phyloP scores from a whole-genome alignment of 164 flowering plant species.

The Kalanchoe fedtschenkoi region DNA sequence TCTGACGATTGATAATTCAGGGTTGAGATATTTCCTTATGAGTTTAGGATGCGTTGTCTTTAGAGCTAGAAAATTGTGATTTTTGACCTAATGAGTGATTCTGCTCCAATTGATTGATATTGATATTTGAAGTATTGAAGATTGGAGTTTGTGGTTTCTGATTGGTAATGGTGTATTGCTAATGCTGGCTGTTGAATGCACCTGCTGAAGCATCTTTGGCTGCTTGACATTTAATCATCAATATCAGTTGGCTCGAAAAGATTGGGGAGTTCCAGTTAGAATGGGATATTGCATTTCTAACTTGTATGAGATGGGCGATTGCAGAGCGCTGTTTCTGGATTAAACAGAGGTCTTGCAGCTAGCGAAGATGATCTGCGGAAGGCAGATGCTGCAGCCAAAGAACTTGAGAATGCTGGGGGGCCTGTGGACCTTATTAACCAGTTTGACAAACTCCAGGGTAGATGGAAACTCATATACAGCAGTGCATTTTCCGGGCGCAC shows the following conservation, averaged over 20 bases:
- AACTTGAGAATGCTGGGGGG: conserved; percentile 69
- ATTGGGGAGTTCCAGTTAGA: too few species aligned
- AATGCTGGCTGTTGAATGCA: too few species aligned
- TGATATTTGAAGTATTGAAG: too few species aligned
- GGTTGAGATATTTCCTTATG: background rate
- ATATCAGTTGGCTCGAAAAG: too few species aligned
- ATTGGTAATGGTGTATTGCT: too few species aligned
- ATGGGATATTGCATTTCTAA: too few species aligned
- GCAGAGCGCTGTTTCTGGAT: conserved; percentile 85
- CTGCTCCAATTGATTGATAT: too few species aligned
- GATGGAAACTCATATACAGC: conserved; percentile 85
- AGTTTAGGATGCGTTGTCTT: background rate
- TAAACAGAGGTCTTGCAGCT: conserved; percentile 53
- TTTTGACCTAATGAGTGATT: background rate
- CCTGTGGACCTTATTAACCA: conserved; percentile 57
- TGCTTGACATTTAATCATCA: too few species aligned
- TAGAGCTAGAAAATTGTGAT: background rate
- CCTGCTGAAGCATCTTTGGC: too few species aligned
- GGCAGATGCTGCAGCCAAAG: conserved; percentile 80
- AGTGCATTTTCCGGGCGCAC: conserved; percentile 93
- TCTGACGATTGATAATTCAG: background rate
- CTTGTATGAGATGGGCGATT: conserved; percentile 9
- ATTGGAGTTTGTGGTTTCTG: too few species aligned
- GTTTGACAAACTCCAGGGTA: conserved; percentile 79
- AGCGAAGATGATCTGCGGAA: conserved; percentile 38